Evolutionary conservation across 2,329 filamentous ascomycete species (phyloP), one percentile per base, ranked within the genome.

Genomic region (Cadophora sp.): DNA sequence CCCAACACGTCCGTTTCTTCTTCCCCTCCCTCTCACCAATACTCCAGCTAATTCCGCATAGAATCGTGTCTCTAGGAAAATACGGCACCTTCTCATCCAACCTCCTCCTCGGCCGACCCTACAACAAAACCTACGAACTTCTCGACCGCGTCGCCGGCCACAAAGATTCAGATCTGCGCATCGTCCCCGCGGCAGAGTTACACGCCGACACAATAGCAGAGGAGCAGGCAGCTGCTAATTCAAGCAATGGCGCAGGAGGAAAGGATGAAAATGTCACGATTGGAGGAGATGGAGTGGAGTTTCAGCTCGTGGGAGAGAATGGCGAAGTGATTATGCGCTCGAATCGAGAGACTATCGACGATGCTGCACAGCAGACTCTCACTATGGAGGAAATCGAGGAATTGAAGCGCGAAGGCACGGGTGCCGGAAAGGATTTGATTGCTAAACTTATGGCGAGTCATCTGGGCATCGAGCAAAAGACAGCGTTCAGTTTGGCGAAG

Each of bases 361-460:
- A 87, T 69, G 83, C 82, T 55, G 86, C 86, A 27, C 83, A 93
- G 56, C 96, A 99, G 81, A 92, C 89, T 6, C 83, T 99, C 56
- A 88, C 88, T 1, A 85, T 89, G 81, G 84, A 86, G 26, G 90
- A 92, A 77, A 93, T 93, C 63, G 90, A 92, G 76, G 86, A 86
- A 72, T 80, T 92, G 71, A 93, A 93, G 79, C 86, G 85, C 75
- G 85, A 93, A 66, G 92, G 91, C 12, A 89, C 90, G 3, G 90
- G 90, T 5, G 92, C 93, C 0, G 95, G 94, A 14, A 92, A 92
- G 78, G 94, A 97, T 62, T 87, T 99, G 59, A 96, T 99, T 71
- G 91, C 92, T n/a, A 97, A 94, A 80, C 89, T 99, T 29, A 87
- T 99, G 80, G 86, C 94, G 34, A 96, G 94, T 53, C 96, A 99